These are phyloP conservation scores for Tilletia indica DNA, from an alignment of 1,284 basidiomycete genomes.

Conservation along the genomic window DNA sequence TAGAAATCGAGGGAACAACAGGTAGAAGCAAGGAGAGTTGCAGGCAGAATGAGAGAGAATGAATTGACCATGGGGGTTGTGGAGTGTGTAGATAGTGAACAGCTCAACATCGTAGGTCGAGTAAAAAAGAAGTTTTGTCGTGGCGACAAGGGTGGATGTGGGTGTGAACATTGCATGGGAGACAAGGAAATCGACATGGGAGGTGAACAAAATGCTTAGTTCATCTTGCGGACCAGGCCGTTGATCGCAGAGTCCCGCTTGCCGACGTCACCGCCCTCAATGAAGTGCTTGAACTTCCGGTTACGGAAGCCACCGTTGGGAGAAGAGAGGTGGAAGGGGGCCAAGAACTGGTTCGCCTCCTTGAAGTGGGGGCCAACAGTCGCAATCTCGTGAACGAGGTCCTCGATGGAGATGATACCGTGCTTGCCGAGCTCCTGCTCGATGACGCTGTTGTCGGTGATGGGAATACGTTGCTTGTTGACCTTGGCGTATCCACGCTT, in stretches of 20 bases:
- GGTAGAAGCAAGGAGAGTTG: too few species aligned
- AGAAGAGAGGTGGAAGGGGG: constrained; percentile 99
- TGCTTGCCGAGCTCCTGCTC: constrained; percentile 88
- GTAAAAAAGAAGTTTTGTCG: not conserved
- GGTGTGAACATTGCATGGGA: not conserved
- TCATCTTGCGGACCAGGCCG: constrained; percentile 96
- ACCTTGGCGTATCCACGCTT: constrained; percentile 99
- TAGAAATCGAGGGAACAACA: too few species aligned
- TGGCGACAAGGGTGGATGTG: not conserved
- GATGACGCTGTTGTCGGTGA: constrained; percentile 90
- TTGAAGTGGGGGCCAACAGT: constrained; percentile 79
- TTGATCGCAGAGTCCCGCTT: constrained; percentile 95
- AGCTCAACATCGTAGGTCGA: not conserved
- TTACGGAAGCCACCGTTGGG: constrained; percentile 95
- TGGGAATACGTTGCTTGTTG: constrained; percentile 93
- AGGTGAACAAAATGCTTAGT: constrained; percentile 60
- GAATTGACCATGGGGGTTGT: not conserved
- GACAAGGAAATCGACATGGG: not conserved
- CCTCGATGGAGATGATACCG: constrained; percentile 96
- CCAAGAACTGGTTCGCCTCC: constrained; percentile 67
- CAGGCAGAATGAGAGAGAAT: not conserved
- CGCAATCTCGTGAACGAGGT: constrained; percentile 95
- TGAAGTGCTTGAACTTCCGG: constrained; percentile 80
- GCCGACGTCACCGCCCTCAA: constrained; percentile 73
- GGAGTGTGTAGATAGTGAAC: not conserved